Conservation (phyloP, 2,329 filamentous ascomycete species). For the Blastomyces emzantsi region DNA sequence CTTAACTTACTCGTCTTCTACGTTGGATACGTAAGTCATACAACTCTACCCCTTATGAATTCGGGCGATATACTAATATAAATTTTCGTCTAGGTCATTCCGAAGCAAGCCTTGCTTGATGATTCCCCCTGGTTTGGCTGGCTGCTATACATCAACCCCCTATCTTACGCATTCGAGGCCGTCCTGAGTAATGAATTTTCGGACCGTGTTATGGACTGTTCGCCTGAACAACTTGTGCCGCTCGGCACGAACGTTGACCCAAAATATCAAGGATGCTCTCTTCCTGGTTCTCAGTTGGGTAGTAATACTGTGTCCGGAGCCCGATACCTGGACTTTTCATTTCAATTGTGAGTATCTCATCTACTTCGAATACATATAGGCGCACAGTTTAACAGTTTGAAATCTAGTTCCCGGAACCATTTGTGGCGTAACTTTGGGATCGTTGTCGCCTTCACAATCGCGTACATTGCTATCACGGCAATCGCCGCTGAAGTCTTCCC, state of each 20-base stretch:
- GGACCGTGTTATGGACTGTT: constrained; percentile 49
- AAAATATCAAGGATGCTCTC: constrained; percentile 52
- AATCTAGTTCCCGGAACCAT: constrained; percentile 39
- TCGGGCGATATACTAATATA: background rate
- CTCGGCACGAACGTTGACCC: constrained; percentile 47
- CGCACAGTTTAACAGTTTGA: constrained; percentile 1
- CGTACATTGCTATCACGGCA: constrained; percentile 65
- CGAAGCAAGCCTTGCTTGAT: constrained; percentile 49
- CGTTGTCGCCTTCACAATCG: constrained; percentile 62
- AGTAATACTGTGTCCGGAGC: constrained; percentile 44
- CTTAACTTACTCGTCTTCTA: constrained; percentile 8
- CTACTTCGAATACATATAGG: background rate
- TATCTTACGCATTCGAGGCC: constrained; percentile 56
- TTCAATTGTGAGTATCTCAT: constrained; percentile 38
- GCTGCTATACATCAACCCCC: constrained; percentile 48
- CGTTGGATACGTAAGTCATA: constrained; percentile 10
- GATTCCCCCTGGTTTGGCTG: constrained; percentile 58
- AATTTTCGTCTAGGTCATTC: constrained; percentile 40
- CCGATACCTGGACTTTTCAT: constrained; percentile 47
- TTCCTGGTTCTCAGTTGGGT: constrained; percentile 49
- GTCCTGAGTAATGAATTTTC: constrained; percentile 59
- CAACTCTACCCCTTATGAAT: background rate
- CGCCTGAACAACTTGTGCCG: constrained; percentile 51
- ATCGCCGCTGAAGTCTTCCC: constrained; percentile 59
- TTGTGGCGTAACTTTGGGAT: constrained; percentile 70